These are phyloP conservation scores for Malus fusca DNA, from an alignment of 306 rosid species.

Conservation along the genomic window DNA sequence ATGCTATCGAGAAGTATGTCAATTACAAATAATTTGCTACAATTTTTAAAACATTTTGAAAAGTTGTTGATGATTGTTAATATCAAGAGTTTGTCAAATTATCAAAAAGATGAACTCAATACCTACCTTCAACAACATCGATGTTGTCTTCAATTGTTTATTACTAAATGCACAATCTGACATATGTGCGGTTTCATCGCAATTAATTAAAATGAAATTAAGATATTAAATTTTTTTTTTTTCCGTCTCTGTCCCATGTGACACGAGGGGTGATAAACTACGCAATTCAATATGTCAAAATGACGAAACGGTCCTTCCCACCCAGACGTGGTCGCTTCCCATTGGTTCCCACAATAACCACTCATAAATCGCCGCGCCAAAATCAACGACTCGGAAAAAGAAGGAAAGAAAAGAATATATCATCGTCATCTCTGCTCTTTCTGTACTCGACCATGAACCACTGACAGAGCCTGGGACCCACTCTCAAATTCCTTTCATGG, in stretches of 20 bases:
- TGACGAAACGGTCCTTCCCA: neutral
- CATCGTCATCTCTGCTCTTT: conserved; percentile 30
- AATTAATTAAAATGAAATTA: no score
- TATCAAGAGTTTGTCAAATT: neutral
- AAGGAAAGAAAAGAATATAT: neutral
- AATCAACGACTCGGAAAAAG: neutral
- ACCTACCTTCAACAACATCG: fast-evolving
- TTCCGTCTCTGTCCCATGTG: no score
- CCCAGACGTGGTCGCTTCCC: neutral
- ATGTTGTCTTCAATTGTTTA: no score
- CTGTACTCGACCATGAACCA: neutral
- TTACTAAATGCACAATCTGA: no score
- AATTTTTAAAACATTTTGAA: neutral
- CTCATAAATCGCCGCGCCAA: neutral
- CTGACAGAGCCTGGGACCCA: conserved; percentile 2
- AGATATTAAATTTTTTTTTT: no score
- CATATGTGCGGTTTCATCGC: no score
- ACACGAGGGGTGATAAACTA: neutral
- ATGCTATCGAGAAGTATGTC: neutral
- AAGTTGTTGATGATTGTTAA: neutral
- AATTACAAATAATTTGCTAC: neutral
- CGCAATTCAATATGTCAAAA: neutral
- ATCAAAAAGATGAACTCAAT: no score
- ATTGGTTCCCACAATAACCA: neutral
- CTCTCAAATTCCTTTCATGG: conserved; percentile 45